Evolutionary conservation across 2,329 filamentous ascomycete genomes (phyloP).

Genomic region (Penicillium sp.): DNA sequence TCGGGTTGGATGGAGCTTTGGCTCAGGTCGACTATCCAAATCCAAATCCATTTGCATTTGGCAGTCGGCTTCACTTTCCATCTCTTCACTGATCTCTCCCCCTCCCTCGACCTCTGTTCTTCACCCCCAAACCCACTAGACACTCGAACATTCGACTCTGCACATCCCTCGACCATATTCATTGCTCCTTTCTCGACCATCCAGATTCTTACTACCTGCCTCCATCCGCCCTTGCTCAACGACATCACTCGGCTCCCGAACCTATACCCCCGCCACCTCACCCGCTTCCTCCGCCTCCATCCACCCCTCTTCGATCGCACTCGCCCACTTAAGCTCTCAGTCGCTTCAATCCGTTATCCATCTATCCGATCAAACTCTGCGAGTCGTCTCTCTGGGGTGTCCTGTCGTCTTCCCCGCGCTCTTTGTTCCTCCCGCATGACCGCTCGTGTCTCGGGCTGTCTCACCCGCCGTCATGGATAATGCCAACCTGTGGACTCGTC

Average conservation of each 20-base stretch:
- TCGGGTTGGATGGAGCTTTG: slow-evolving; percentile 20
- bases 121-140: background rate
- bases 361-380: slow-evolving; percentile 11
- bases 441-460: slow-evolving; percentile 45
- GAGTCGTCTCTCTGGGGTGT: slow-evolving; percentile 15
- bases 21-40: slow-evolving; percentile 35
- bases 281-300: slow-evolving; percentile 31
- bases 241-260: slow-evolving; percentile 11
- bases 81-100: slow-evolving; percentile 13
- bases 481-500: slow-evolving; percentile 58
- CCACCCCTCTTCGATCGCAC: slow-evolving; percentile 15
- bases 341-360: slow-evolving; percentile 17
- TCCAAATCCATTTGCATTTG: slow-evolving; percentile 22
- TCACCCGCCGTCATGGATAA: slow-evolving; percentile 54
- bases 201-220: slow-evolving; percentile 16
- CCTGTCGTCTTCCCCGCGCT: slow-evolving; percentile 22
- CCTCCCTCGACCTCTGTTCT: background rate
- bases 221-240: slow-evolving; percentile 5
- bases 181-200: slow-evolving; percentile 6
- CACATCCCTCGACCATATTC: background rate
- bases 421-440: slow-evolving; percentile 42
- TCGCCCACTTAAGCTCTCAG: slow-evolving; percentile 8
- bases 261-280: slow-evolving; percentile 23
- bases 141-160: background rate
- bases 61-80: slow-evolving; percentile 14